A percentile compares a stretch with the other conserved stretches of the same genome.
These are phyloP conservation scores for Cenococcum geophilum DNA, from an alignment of 495 filamentous ascomycete species.

Conservation along the genomic window DNA sequence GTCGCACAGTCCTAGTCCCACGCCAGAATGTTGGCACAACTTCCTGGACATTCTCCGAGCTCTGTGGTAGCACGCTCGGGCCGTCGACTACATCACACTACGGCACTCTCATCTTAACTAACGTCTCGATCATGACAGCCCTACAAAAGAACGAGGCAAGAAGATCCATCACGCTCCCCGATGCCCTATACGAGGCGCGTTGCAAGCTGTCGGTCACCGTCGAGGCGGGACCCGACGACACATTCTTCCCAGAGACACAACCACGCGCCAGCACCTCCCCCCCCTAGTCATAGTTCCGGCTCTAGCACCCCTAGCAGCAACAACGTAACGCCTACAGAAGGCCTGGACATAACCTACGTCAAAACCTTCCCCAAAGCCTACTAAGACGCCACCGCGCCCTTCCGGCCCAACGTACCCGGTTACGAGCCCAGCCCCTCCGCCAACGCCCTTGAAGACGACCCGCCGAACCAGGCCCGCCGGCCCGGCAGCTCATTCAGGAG, in stretches of 20 bases:
- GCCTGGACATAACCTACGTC: slow-evolving; percentile 51
- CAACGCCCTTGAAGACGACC: slow-evolving; percentile 40
- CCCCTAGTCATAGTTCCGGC: no score
- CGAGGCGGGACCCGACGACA: slow-evolving; percentile 52
- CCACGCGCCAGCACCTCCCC: not conserved
- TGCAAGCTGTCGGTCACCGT: slow-evolving; percentile 58
- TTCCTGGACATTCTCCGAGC: slow-evolving; percentile 53
- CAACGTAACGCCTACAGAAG: not conserved
- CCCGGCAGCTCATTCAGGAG: slow-evolving; percentile 3
- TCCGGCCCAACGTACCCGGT: slow-evolving; percentile 63
- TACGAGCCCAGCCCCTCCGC: slow-evolving; percentile 40
- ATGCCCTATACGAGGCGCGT: slow-evolving; percentile 63
- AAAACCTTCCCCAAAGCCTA: slow-evolving; percentile 66
- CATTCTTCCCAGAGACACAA: slow-evolving; percentile 54
- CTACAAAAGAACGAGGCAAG: slow-evolving; percentile 65
- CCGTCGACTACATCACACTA: slow-evolving; percentile 68
- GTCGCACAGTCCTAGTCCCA: slow-evolving; percentile 50
- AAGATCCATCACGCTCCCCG: slow-evolving; percentile 63
- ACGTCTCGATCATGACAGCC: slow-evolving; percentile 51
- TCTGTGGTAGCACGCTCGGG: slow-evolving; percentile 53
- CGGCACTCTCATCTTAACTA: slow-evolving; percentile 59
- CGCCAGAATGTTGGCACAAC: slow-evolving; percentile 45
- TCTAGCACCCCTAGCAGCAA: no score
- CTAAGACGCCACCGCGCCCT: slow-evolving; percentile 62
- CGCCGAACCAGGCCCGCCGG: slow-evolving; percentile 35